Evolutionary conservation across 768 basidiomycete species (phyloP).

Genomic region (Leccinum boreale): DNA sequence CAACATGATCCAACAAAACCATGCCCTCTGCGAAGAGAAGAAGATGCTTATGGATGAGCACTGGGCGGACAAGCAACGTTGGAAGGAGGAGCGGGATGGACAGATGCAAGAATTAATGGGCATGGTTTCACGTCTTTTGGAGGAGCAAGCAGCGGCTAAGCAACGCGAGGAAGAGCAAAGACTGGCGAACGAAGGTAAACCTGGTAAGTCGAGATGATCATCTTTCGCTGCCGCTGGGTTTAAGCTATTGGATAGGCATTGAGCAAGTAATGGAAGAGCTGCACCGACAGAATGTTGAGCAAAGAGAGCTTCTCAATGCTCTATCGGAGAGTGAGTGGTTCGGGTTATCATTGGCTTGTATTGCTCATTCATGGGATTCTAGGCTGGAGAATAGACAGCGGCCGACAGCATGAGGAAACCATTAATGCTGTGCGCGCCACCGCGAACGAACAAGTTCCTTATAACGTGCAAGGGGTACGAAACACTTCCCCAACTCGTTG

Average conservation of each 20-base stretch:
- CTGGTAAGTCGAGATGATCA: conserved; percentile 43
- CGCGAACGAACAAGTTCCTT: conserved; percentile 73
- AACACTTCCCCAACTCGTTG: conserved; percentile 1
- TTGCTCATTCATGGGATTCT: conserved; percentile 12
- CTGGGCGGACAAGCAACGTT: conserved; percentile 50
- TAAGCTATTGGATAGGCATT: conserved; percentile 40
- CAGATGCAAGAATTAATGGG: conserved; percentile 56
- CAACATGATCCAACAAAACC: conserved; percentile 66
- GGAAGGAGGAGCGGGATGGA: conserved; percentile 57
- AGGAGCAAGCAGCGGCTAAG: conserved; percentile 53
- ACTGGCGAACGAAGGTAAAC: conserved; percentile 49
- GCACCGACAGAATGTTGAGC: conserved; percentile 54
- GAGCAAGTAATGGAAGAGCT: conserved; percentile 61
- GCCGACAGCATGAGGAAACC: conserved; percentile 63
- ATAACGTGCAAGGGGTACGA: conserved; percentile 70
- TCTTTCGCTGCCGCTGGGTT: background rate
- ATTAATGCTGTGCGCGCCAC: conserved; percentile 66
- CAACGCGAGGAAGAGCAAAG: conserved; percentile 51
- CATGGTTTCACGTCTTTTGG: conserved; percentile 57
- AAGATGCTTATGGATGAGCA: conserved; percentile 57
- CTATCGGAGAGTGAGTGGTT: conserved; percentile 55
- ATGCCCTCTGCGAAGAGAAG: conserved; percentile 57
- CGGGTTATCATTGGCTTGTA: background rate
- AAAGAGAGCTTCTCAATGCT: conserved; percentile 50
- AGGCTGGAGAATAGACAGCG: conserved; percentile 71